Conservation (phyloP, 2,329 filamentous ascomycete species). For the Davidsoniella neocaledoniae region DNA sequence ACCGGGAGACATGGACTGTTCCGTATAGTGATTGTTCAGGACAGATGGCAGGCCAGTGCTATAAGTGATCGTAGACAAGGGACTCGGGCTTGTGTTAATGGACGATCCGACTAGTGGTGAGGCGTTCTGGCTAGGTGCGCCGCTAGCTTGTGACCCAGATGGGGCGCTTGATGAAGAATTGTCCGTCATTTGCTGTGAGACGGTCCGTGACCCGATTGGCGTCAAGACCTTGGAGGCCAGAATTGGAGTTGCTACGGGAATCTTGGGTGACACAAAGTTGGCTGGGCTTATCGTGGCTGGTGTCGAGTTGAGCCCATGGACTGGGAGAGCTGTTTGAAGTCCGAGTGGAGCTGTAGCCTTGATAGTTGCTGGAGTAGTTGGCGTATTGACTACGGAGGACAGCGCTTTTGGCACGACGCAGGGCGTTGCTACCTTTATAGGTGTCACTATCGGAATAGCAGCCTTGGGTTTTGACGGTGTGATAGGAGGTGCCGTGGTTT, state of each 20-base stretch:
- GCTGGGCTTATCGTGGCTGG: slow-evolving; percentile 19
- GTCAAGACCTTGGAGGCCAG: slow-evolving; percentile 62
- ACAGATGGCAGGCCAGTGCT: not conserved
- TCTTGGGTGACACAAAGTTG: slow-evolving; percentile 59
- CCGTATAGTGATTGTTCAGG: slow-evolving; percentile 14
- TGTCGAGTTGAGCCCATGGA: slow-evolving; percentile 34
- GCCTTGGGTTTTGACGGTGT: slow-evolving; percentile 15
- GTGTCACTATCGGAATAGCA: slow-evolving; percentile 20
- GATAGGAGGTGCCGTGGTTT: not conserved
- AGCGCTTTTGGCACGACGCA: slow-evolving; percentile 22
- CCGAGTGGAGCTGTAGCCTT: slow-evolving; percentile 1
- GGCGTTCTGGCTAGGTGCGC: slow-evolving; percentile 35
- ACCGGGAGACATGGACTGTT: slow-evolving; percentile 46
- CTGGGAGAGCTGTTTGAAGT: slow-evolving; percentile 35
- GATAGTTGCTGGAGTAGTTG: not conserved
- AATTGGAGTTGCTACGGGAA: slow-evolving; percentile 61
- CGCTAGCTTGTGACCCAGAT: slow-evolving; percentile 42
- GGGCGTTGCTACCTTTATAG: slow-evolving; percentile 21
- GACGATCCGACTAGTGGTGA: slow-evolving; percentile 47
- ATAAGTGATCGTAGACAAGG: slow-evolving; percentile 28
- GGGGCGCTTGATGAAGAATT: slow-evolving; percentile 55
- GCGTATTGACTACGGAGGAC: not conserved
- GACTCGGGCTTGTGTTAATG: slow-evolving; percentile 46
- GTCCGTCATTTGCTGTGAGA: slow-evolving; percentile 55
- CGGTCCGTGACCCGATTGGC: slow-evolving; percentile 57